Percentiles rank a stretch among this genome's conserved stretches.
Conservation (phyloP, 306 rosid genomes). For the Acacia melanoxylon region DNA sequence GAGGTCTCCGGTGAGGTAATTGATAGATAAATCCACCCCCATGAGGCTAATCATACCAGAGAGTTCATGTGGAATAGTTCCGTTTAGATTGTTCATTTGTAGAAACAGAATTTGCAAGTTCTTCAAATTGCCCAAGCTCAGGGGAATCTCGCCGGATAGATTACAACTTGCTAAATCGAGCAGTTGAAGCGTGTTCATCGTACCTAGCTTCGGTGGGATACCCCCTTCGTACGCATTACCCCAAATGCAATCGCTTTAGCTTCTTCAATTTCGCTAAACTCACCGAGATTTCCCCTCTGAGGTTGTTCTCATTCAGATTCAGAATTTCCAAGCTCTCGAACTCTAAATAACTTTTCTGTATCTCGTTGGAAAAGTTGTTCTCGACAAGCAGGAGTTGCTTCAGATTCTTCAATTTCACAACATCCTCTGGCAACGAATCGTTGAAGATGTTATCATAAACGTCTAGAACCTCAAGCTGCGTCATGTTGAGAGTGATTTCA, state of each 20-base stretch:
- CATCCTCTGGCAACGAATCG: constrained; percentile 53
- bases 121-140: constrained; percentile 44
- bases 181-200: constrained; percentile 38
- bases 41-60: constrained; percentile 55
- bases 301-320: constrained; percentile 40
- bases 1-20: constrained; percentile 64
- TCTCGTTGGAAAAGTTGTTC: constrained; percentile 55
- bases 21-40: constrained; percentile 66
- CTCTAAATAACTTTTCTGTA: constrained; percentile 65
- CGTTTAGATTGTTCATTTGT: constrained; percentile 67
- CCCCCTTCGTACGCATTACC: constrained; percentile 72
- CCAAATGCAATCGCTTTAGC: constrained; percentile 47
- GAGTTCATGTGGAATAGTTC: constrained; percentile 64
- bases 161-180: constrained; percentile 58
- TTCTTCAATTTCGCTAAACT: constrained; percentile 52
- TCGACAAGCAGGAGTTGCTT: constrained; percentile 60
- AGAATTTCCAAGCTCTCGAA: constrained; percentile 60
- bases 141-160: constrained; percentile 72
- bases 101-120: constrained; percentile 52
- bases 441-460: constrained; percentile 63
- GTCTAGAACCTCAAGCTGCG: constrained; percentile 60
- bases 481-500: constrained; percentile 36
- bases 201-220: constrained; percentile 72
- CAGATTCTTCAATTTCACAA: constrained; percentile 46
- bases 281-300: constrained; percentile 57